Evolutionary conservation across 805 yeast species (phyloP), one percentile per base, ranked within the genome.

Genomic region (Kodamaea neixiangensis): DNA sequence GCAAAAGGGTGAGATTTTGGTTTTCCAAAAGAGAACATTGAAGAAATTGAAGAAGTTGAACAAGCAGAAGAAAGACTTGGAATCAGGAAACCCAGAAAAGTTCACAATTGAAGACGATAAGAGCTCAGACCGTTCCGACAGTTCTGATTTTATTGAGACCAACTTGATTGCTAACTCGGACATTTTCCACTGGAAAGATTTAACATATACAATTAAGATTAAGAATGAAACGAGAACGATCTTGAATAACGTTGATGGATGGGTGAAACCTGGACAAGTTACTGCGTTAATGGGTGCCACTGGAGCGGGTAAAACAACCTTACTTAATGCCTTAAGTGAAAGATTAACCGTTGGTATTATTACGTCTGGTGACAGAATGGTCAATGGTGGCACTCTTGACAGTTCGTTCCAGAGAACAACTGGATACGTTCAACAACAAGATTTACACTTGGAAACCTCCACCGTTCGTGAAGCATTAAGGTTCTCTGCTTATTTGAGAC

Each of bases 261-360:
- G 53, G 55, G 64, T 68, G 48, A 56, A 60, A 33, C 85, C 86
- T 1, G 86, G 86, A 42, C 72, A 78, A 5, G 63, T 81, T 59
- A 81, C 85, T 18, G 86, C 86, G 10, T 63, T 81, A 22, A 79
- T 81, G 83, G 85, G 85, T 57, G 83, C 80, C 44, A 79, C 85
- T n/a, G 85, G 85, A 62, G 84, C 84, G 22, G 85, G 86, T 61
- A 81, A 81, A 58, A 81, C 85, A 9, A 81, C 85, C 9, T 64
- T 81, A 48, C 69, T 81, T 57, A 81, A 81, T 62, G 75, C 75
- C 17, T 66, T 80, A 51, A 78, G 84, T 41, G 80, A 78, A 57
- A 70, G 86, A 64, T 72, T 77, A 53, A 76, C 78, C 37, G 72
- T 73, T 66, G 87, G 87, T 65, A 78, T 78, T 31, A 73, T 82